Base-by-base conservation (phyloP, 768 basidiomycete species). In the Suillus clintonianus region DNA sequence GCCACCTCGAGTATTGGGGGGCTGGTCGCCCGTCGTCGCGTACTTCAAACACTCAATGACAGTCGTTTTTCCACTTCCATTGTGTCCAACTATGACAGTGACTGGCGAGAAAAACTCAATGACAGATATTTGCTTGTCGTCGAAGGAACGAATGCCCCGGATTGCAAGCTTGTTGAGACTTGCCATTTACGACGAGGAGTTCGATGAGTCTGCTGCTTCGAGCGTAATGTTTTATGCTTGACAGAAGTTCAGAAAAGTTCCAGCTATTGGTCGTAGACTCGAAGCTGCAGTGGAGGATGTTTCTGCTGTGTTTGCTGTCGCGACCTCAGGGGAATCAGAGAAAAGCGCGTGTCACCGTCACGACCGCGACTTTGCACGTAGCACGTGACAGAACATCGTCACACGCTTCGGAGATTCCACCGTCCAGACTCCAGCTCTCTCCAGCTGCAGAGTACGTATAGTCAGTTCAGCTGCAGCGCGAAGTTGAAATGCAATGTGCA, bases 41-140 rank as follows among this genome's bases (percentile, higher is more conserved):
- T 99, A 99, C 81, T 99, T 99, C 76, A 99, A 86, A 78, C 97
- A 99, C 82, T 99, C 97, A 77, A 99, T 99, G 73, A 99, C 92
- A 1, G 97, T 99, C 3, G 97, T 99, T 80, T 99, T 99, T 50
- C 97, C 97, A 69, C 93, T 95, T 19, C 97, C 97, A 77, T 99
- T 99, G 80, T 95, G 93, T 2, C 97, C 97, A 2, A 99, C 95
- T 64, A 99, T 99, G 76, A 99, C 96, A 0, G 97, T 99, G 61
- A 99, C 91, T 8, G 97, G 97, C 22, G 89, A 89, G 79, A 95
- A 98, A 80, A 99, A 99, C 77, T 99, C 93, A 74, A 99, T 97
- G 68, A 99, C 85, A 2, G 93, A 84, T 66, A 95, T 86, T 67
- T 90, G 86, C 71, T 98, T 97, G 85, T 97, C 94, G 81, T 98